Evolutionary conservation across 2,329 filamentous ascomycete genomes (phyloP).

Genomic region (Penicillium sp.): DNA sequence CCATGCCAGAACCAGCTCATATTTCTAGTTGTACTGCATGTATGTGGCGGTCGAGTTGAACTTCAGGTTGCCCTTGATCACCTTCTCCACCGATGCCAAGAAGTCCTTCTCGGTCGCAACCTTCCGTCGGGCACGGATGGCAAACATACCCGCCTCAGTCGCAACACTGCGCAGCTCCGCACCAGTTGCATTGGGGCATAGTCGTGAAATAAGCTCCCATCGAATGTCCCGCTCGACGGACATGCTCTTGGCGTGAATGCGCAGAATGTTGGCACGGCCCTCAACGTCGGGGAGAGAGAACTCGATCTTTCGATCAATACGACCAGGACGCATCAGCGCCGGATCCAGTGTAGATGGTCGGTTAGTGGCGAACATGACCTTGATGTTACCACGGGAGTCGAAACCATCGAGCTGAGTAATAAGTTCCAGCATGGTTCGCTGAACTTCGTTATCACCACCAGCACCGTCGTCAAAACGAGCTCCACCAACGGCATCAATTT

Average conservation of each 20-base stretch:
- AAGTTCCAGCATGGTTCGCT: slow-evolving; percentile 95
- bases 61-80: slow-evolving; percentile 98
- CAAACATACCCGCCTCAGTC: slow-evolving; percentile 98
- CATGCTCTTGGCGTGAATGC: slow-evolving; percentile 99
- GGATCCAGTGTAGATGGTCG: slow-evolving; percentile 92
- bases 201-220: slow-evolving; percentile 96
- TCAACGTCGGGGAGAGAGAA: slow-evolving; percentile 97
- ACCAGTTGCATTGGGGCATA: slow-evolving; percentile 96
- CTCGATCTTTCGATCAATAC: slow-evolving; percentile 98
- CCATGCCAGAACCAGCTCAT: slow-evolving; percentile 22
- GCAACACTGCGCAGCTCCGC: slow-evolving; percentile 95
- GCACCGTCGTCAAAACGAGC: slow-evolving; percentile 96
- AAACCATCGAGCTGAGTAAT: slow-evolving; percentile 97
- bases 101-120: slow-evolving; percentile 99
- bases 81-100: slow-evolving; percentile 95
- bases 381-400: slow-evolving; percentile 95
- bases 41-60: slow-evolving; percentile 99
- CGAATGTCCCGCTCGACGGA: slow-evolving; percentile 97
- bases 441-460: slow-evolving; percentile 95
- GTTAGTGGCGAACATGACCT: slow-evolving; percentile 99
- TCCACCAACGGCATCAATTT: slow-evolving; percentile 94
- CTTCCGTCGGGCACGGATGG: slow-evolving; percentile 91
- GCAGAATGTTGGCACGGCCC: slow-evolving; percentile 93
- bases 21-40: slow-evolving; percentile 92
- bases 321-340: slow-evolving; percentile 94